phyloP scores from a whole-genome alignment of 345 rosid genomes.

The Excoecaria agallocha region DNA sequence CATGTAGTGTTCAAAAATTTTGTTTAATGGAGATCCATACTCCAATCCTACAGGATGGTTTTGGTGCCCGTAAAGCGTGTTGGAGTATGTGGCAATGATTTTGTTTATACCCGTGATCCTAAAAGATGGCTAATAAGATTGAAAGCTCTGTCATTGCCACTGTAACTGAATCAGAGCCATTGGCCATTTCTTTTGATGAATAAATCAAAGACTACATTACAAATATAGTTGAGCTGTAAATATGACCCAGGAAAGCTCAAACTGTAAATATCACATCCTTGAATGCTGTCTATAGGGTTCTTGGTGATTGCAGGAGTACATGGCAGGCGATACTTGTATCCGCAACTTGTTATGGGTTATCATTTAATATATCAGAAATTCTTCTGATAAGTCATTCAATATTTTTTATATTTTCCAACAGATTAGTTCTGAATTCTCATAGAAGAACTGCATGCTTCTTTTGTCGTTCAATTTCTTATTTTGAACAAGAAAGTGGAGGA shows the following conservation, averaged over 20 bases:
- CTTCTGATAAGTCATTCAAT: background rate
- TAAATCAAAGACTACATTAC: background rate
- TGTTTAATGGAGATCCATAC: background rate
- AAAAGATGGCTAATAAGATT: background rate
- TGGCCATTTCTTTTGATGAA: background rate
- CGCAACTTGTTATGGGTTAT: background rate
- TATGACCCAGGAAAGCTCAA: background rate
- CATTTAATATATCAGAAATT: background rate
- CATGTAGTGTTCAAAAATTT: background rate
- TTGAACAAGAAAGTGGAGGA: too few species aligned
- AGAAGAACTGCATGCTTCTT: too few species aligned
- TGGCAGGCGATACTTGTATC: background rate
- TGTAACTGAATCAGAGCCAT: background rate
- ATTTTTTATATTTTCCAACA: too few species aligned
- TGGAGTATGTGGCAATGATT: background rate
- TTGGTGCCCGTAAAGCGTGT: background rate
- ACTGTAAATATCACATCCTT: background rate
- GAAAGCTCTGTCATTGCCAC: background rate
- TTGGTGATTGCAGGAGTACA: slow-evolving; percentile 3
- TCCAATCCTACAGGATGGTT: background rate
- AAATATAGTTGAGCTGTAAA: background rate
- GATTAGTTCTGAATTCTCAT: too few species aligned
- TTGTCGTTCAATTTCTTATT: too few species aligned
- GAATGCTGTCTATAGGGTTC: background rate
- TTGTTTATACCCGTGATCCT: background rate